Percentiles rank a stretch among this genome's conserved stretches.
phyloP scores from a whole-genome alignment of 768 basidiomycete species.

The Tricholoma terreum region DNA sequence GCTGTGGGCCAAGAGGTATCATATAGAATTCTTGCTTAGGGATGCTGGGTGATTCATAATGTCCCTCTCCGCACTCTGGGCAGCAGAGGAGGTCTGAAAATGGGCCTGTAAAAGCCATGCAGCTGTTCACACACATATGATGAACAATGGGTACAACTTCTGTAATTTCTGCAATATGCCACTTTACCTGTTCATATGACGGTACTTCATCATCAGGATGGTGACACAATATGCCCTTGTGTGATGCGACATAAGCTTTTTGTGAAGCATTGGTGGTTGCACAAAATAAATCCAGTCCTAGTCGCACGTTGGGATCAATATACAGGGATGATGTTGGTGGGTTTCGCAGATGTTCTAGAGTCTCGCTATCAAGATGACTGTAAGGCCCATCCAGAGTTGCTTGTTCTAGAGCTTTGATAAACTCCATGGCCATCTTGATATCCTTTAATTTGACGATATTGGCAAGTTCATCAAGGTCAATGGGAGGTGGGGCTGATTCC shows the following conservation, averaged over 20 bases:
- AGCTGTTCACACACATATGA: conserved; percentile 8
- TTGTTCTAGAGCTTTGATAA: not conserved
- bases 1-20: conserved; percentile 1
- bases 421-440: not conserved
- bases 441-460: not conserved
- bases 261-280: conserved; percentile 18
- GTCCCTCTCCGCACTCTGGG: not conserved
- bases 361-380: not conserved
- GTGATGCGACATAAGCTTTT: conserved; percentile 16
- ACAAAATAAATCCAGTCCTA: conserved; percentile 12
- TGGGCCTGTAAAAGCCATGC: conserved; percentile 20
- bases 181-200: conserved; percentile 17
- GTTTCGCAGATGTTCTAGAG: not conserved
- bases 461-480: not conserved
- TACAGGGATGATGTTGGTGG: not conserved
- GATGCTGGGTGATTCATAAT: not conserved
- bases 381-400: not conserved
- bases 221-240: conserved; percentile 6
- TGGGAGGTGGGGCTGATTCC: too few species aligned
- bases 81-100: not conserved
- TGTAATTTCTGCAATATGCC: conserved; percentile 8
- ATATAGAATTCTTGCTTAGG: not conserved
- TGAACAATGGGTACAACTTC: not conserved
- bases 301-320: not conserved
- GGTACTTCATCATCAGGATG: conserved; percentile 13